phyloP scores from a whole-genome alignment of 306 rosid genomes.

The Trichosanthes truncata region DNA sequence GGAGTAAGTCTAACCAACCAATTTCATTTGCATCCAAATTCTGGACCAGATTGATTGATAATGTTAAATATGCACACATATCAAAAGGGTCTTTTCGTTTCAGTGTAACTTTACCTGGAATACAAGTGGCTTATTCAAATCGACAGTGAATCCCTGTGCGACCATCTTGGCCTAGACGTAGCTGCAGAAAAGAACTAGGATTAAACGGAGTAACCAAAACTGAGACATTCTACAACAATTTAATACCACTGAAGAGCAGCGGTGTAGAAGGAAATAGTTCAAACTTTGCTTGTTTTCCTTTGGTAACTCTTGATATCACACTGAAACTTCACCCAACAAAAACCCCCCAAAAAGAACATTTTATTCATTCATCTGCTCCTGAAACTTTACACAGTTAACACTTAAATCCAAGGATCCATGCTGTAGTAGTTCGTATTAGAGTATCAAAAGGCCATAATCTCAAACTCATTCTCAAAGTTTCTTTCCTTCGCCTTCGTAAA shows the following conservation, averaged over 20 bases:
- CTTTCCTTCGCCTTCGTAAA: not conserved
- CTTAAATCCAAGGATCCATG: not conserved
- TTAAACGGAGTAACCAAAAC: not conserved
- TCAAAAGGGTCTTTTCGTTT: not conserved
- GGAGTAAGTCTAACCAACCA: not conserved
- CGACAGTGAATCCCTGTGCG: conserved; percentile 11
- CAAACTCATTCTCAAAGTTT: not conserved
- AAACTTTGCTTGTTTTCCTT: not conserved
- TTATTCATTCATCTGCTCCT: not conserved
- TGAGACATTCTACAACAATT: not conserved
- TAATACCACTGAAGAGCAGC: not conserved
- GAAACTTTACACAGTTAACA: not conserved
- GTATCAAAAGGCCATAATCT: not conserved
- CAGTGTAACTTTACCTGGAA: conserved; percentile 8
- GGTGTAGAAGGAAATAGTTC: not conserved
- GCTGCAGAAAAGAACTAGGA: not conserved
- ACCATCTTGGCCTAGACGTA: conserved; percentile 8
- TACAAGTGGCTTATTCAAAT: conserved; percentile 15
- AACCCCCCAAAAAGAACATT: too few species aligned
- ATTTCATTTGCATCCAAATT: not conserved
- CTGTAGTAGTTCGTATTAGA: too few species aligned
- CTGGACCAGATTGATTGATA: not conserved
- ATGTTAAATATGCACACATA: not conserved
- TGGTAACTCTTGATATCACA: not conserved
- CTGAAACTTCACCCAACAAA: not conserved